These are phyloP conservation scores for Hortiboletus campestris DNA, from an alignment of 768 basidiomycete species.

Conservation along the genomic window DNA sequence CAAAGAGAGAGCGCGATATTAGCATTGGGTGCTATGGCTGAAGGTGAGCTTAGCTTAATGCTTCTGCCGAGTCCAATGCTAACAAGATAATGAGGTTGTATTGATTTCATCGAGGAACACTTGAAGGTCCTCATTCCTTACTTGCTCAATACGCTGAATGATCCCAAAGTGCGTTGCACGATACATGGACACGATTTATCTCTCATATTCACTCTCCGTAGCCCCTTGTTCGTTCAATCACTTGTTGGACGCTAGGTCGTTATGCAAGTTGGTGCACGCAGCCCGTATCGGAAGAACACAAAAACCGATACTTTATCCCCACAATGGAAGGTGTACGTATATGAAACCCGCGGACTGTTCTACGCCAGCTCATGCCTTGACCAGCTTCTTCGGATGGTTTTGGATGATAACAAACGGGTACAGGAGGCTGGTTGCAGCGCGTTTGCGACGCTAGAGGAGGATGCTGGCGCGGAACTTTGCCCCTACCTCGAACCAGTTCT, in stretches of 20 bases:
- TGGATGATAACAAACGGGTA: conserved; percentile 98
- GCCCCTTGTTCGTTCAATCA: conserved; percentile 97
- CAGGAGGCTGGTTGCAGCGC: conserved; percentile 99
- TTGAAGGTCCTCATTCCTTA: conserved; percentile 92
- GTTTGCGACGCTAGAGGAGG: conserved; percentile 97
- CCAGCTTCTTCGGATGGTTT: conserved; percentile 95
- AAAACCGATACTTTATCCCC: conserved; percentile 87
- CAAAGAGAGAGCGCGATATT: conserved; percentile 94
- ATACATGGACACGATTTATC: background rate
- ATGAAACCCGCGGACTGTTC: conserved; percentile 15
- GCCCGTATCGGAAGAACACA: conserved; percentile 80
- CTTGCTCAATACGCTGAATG: conserved; percentile 84
- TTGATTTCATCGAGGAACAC: conserved; percentile 93
- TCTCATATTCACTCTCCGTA: conserved; percentile 31
- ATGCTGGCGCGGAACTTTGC: conserved; percentile 84
- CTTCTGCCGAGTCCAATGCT: background rate
- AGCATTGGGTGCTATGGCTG: conserved; percentile 96
- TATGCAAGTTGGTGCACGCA: conserved; percentile 98
- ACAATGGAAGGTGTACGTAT: conserved; percentile 92
- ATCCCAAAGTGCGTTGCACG: conserved; percentile 70
- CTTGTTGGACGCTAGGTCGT: conserved; percentile 98
- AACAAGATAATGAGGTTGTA: conserved; percentile 66
- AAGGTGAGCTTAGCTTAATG: conserved; percentile 56
- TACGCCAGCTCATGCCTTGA: background rate
- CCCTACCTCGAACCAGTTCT: conserved; percentile 96